Base-by-base conservation (phyloP, 805 yeast species). In the Priceomyces carsonii region DNA sequence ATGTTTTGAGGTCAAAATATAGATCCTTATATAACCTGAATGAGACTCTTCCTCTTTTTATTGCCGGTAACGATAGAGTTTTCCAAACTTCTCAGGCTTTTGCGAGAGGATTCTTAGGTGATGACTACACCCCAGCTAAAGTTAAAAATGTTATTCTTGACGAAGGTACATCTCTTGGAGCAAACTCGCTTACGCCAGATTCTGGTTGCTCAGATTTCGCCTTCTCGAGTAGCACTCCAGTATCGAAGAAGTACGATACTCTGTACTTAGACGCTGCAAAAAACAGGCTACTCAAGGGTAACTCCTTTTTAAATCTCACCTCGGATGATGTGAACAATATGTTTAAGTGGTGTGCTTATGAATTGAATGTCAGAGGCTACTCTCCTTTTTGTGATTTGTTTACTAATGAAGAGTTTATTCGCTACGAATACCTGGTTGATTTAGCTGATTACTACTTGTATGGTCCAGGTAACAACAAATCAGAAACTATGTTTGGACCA, bases 261-360 rank as follows among this genome's bases (percentile, higher is more conserved):
- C 26, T 23, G 29, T 82, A 73, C 53, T 63, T 82, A 45, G 44
- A 51, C 4, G 58, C 58, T 14, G 84, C 85, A n/a, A 72, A 79
- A 7, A 50, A 51, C n/a, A 69, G 90, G 43, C 57, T 83, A 27
- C 75, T 75, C 48, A 50, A 53, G 33, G 63, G 70, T 28, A 74
- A 84, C 32, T 74, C 76, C 4, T 79, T 75, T 5, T 63, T 66
- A 44, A 61, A 72, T 42, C 41, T 83, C 33, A 68, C 77, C 2
- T 50, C 66, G 3, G 48, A 53, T 18, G 89, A 85, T 44, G 73
- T 77, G 15, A 56, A 50, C 29, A 59, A 54, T 14, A 45, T 83
- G 43, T 77, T 81, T 48, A 63, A 68, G 6, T 71, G 79, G 59
- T 85, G 93, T 58, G 86, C 85, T 3, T 85, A 71, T 53, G 93